A percentile compares a stretch with the other conserved stretches of the same genome.
Evolutionary conservation across 169 alveolate species (phyloP).

Genomic region (Besnoitia besnoiti): DNA sequence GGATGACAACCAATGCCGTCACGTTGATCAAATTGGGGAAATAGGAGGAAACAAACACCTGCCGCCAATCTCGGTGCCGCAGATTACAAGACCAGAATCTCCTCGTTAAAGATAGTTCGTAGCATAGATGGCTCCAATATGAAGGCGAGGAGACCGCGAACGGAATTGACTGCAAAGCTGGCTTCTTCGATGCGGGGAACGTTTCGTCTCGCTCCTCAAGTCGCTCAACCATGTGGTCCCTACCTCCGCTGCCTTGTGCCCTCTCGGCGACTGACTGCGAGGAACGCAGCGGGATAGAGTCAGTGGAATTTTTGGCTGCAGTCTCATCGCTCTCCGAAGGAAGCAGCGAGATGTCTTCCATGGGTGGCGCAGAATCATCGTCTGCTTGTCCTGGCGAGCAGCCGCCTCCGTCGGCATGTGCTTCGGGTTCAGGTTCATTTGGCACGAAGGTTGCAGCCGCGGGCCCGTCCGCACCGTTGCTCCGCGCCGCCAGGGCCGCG

Average conservation of each 20-base stretch:
- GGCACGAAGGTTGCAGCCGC: background rate
- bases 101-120: conserved; percentile 36
- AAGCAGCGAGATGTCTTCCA: background rate
- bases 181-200: background rate
- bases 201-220: too few relatives aligned
- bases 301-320: background rate
- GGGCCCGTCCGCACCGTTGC: too few relatives aligned
- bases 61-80: conserved; percentile 65
- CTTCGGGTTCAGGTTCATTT: background rate
- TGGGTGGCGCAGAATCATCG: background rate
- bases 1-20: conserved; percentile 33
- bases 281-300: background rate
- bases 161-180: conserved; percentile 5
- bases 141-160: conserved; percentile 50
- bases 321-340: background rate
- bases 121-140: conserved; percentile 38
- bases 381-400: background rate
- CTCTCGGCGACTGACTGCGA: background rate
- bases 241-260: background rate
- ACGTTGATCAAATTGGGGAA: conserved; percentile 42
- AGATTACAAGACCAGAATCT: conserved; percentile 45
- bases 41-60: conserved; percentile 38
- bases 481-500: too few relatives aligned
- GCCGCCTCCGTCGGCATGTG: background rate
- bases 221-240: background rate